Percentiles rank a stretch among this genome's conserved stretches.
Conservation (phyloP, 306 rosid species). For the Cucumis hystrix region DNA sequence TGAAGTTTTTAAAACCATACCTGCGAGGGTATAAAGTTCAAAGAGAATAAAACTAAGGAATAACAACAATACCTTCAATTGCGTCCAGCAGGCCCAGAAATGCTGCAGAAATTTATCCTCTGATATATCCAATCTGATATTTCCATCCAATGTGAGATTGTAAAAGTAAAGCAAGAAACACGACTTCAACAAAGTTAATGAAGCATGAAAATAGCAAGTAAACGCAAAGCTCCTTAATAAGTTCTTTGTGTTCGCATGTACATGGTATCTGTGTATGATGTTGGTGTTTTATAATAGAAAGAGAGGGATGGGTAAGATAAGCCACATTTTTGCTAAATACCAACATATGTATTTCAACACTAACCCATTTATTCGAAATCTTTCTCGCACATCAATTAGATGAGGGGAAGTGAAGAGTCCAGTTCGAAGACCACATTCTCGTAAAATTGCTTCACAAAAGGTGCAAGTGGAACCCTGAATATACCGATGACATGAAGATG, state of each 20-base stretch:
- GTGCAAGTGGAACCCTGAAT: conserved; percentile 61
- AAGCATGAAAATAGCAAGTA: background rate
- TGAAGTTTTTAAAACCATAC: background rate
- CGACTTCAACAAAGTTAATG: background rate
- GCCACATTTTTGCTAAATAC: background rate
- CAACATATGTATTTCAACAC: conserved; percentile 12
- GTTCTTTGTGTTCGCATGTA: background rate
- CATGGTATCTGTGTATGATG: background rate
- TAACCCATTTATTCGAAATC: conserved; percentile 63
- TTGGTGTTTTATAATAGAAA: background rate
- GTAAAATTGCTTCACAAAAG: conserved; percentile 54
- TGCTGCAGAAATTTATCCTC: conserved; percentile 45
- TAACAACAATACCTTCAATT: conserved; percentile 30
- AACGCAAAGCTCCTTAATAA: background rate
- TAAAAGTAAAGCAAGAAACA: background rate
- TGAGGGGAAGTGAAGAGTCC: conserved; percentile 72
- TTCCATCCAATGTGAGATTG: conserved; percentile 9
- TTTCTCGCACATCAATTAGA: conserved; percentile 54
- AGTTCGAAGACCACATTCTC: conserved; percentile 59
- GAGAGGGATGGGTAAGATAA: background rate
- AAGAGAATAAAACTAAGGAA: too few relatives aligned
- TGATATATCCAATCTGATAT: conserved; percentile 46
- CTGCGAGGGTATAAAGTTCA: background rate
- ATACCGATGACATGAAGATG: background rate
- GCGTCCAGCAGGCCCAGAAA: conserved; percentile 66